Evolutionary conservation across 208 protist genomes (phyloP), one percentile per base, ranked within the genome.

Genomic region (Strigomonas culicis): DNA sequence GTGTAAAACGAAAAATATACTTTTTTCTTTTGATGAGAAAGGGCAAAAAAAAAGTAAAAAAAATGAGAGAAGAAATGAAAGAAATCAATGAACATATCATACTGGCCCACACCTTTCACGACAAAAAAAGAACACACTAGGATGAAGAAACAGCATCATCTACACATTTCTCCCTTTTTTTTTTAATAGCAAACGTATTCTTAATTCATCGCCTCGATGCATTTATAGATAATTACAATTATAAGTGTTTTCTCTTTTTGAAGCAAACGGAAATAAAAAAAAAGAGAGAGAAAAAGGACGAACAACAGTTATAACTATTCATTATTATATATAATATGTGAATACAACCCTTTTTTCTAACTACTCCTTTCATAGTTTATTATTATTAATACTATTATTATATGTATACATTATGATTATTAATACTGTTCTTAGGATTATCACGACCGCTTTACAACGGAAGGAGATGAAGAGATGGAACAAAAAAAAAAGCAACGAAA

Each of bases 301-400:
- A 41, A 17, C 6, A 6, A 41, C 36, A 13, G 8, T 17, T 17
- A 41, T 17, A 41, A 13, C 8, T 6, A 41, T 17, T 17, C 36
- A 41, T 13, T 17, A 17, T 17, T 13, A 41, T 6, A 41, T 13
- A 13, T 41, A 13, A 41, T 6, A 41, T 6, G 13, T 6, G 13
- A 41, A 41, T 6, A 41, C 8, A 41, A 13, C 6, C 8, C 6
- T 13, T 13, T 17, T 6, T 13, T 41, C 13, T 6, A 41, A 6
- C 8, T 6, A 13, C 36, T 6, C 13, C 8, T 41, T 41, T 6
- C 8, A 6, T 17, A 41, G 36, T 6, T 19, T 6, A 53, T 22
- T 6, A 53, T 6, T 22, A 10, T 21, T 22, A 19, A 21, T 6
- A 53, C 68, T 78, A 56, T 58, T 27, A 1, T 43, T 44, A 21